These are phyloP conservation scores for Crotalaria pallida DNA, from an alignment of 306 rosid genomes.

Conservation along the genomic window DNA sequence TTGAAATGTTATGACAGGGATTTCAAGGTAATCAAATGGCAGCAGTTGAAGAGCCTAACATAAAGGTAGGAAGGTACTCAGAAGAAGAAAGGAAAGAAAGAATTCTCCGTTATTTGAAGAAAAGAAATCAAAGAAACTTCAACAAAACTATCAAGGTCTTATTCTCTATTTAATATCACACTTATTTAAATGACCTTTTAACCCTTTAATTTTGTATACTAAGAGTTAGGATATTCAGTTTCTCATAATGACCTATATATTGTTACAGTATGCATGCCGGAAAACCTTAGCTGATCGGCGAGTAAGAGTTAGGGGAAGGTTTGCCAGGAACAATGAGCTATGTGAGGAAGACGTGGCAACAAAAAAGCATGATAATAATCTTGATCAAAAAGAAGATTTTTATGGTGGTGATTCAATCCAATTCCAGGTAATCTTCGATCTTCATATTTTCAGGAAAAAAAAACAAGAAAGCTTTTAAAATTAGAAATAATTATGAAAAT, in stretches of 20 bases:
- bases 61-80: slow-evolving; percentile 78
- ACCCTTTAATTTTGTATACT: background rate
- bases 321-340: slow-evolving; percentile 71
- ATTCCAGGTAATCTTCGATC: slow-evolving; percentile 46
- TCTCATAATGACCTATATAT: background rate
- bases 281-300: slow-evolving; percentile 93
- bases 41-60: slow-evolving; percentile 54
- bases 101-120: slow-evolving; percentile 83
- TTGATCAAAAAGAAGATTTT: slow-evolving; percentile 29
- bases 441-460: no score
- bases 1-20: slow-evolving; percentile 37
- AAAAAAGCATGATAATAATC: slow-evolving; percentile 29
- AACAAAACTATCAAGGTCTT: slow-evolving; percentile 77
- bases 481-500: no score
- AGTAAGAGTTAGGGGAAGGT: slow-evolving; percentile 92
- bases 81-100: slow-evolving; percentile 88
- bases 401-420: slow-evolving; percentile 33
- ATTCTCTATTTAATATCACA: background rate
- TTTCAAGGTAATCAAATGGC: slow-evolving; percentile 49
- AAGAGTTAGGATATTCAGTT: background rate
- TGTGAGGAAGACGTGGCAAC: slow-evolving; percentile 35
- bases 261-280: slow-evolving; percentile 84
- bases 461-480: no score
- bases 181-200: background rate
- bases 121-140: slow-evolving; percentile 93